A percentile compares a stretch with the other conserved stretches of the same genome.
Evolutionary conservation across 1,284 basidiomycete genomes (phyloP).

Genomic region (Porphyrellus sp.): DNA sequence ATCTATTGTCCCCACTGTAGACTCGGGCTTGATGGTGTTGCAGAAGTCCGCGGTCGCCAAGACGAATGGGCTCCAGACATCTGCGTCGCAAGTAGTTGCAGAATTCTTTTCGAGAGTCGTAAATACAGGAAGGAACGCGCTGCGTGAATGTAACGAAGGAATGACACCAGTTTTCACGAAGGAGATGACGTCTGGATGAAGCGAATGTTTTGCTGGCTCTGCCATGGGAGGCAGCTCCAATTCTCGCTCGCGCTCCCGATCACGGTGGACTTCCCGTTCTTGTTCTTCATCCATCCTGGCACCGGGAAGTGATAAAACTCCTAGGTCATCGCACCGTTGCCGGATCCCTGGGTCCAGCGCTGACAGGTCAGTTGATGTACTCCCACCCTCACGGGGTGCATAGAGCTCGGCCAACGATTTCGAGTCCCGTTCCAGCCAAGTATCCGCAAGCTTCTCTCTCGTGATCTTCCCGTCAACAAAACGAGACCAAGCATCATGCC

Average conservation of each 20-base stretch:
- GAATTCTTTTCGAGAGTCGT: not conserved
- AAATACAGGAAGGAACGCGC: not conserved
- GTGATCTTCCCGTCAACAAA: not conserved
- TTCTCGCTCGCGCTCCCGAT: not conserved
- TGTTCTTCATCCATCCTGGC: too few relatives aligned
- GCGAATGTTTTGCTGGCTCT: not conserved
- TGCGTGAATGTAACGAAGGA: not conserved
- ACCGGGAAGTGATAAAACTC: too few relatives aligned
- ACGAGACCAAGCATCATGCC: not conserved
- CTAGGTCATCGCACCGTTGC: too few relatives aligned
- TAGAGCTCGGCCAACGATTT: not conserved
- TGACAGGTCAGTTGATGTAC: too few relatives aligned
- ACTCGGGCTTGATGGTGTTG: not conserved
- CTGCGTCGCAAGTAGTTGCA: not conserved
- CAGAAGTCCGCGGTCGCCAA: not conserved
- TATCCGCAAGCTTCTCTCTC: not conserved
- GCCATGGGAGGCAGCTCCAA: not conserved
- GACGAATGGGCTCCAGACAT: not conserved
- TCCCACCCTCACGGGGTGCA: not conserved
- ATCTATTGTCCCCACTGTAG: not conserved
- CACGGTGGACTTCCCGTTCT: too few relatives aligned
- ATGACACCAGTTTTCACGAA: not conserved
- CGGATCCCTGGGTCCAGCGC: too few relatives aligned
- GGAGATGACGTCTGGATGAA: not conserved
- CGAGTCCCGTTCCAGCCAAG: not conserved